phyloP scores from a whole-genome alignment of 2,329 filamentous ascomycete species.

The Drechslerella dactyloides region DNA sequence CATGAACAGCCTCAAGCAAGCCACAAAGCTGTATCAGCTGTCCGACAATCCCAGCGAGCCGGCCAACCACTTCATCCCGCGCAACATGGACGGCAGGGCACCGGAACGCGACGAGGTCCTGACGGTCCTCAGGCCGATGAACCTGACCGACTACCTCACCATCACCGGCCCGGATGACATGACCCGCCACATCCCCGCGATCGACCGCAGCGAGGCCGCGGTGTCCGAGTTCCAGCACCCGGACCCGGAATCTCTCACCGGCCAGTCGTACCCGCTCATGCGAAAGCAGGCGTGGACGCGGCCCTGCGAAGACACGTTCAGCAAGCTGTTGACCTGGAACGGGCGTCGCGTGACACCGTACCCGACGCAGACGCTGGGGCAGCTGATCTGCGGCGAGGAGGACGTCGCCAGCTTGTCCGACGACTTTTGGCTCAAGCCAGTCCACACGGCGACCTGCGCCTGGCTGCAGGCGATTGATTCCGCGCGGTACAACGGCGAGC shows the following conservation, averaged over 20 bases:
- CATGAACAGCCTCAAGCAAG: slow-evolving; percentile 45
- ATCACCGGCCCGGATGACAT: slow-evolving; percentile 49
- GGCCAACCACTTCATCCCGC: slow-evolving; percentile 42
- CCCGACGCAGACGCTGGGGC: slow-evolving; percentile 44
- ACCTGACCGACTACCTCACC: slow-evolving; percentile 48
- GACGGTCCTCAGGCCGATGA: slow-evolving; percentile 42
- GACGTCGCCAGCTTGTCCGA: slow-evolving; percentile 38
- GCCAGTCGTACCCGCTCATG: slow-evolving; percentile 42
- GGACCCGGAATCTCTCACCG: slow-evolving; percentile 37
- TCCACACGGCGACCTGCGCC: slow-evolving; percentile 46
- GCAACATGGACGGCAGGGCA: slow-evolving; percentile 36
- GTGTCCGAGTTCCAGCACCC: slow-evolving; percentile 50
- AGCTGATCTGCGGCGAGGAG: slow-evolving; percentile 44
- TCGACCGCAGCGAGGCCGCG: slow-evolving; percentile 44
- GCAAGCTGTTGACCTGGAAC: slow-evolving; percentile 43
- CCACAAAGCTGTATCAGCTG: slow-evolving; percentile 41
- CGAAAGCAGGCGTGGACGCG: slow-evolving; percentile 46
- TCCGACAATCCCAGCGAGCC: slow-evolving; percentile 34
- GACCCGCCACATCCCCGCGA: slow-evolving; percentile 45
- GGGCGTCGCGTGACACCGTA: slow-evolving; percentile 46
- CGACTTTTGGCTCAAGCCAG: slow-evolving; percentile 50
- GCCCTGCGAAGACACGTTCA: slow-evolving; percentile 43
- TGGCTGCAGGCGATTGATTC: slow-evolving; percentile 51
- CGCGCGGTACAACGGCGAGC: slow-evolving; percentile 42
- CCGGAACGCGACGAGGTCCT: slow-evolving; percentile 36